Evolutionary conservation across 1,139 yeast genomes (phyloP).

Genomic region (Geotrichum phurueaensis): DNA sequence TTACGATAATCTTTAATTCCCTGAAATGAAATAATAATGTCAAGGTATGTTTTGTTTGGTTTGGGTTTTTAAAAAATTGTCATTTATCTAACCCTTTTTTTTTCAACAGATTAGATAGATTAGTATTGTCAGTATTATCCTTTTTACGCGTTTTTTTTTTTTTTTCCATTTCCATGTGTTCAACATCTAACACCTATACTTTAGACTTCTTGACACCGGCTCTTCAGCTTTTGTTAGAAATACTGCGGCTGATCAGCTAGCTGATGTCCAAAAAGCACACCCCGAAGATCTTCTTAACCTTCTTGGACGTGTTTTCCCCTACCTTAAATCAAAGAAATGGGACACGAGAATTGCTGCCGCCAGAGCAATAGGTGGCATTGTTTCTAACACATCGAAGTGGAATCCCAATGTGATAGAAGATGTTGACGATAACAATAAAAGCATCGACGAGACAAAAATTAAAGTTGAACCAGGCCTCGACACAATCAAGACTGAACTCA

Average conservation of each 20-base stretch:
- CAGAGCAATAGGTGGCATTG: slow-evolving; percentile 89
- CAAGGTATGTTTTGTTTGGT: slow-evolving; percentile 11
- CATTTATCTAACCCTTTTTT: background rate
- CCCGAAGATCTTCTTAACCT: slow-evolving; percentile 87
- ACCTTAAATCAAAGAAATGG: slow-evolving; percentile 78
- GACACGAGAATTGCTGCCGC: slow-evolving; percentile 96
- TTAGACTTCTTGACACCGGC: slow-evolving; percentile 73
- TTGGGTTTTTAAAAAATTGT: background rate
- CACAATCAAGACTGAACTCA: slow-evolving; percentile 21
- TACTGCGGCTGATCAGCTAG: slow-evolving; percentile 95
- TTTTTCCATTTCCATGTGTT: background rate
- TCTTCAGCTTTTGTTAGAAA: slow-evolving; percentile 89
- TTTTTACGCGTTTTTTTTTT: background rate
- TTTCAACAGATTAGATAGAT: slow-evolving; percentile 35
- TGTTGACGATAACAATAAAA: background rate
- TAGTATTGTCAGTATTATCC: slow-evolving; percentile 32
- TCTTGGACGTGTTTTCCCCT: slow-evolving; percentile 86
- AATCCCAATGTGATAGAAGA: slow-evolving; percentile 56
- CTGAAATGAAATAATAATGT: slow-evolving; percentile 13
- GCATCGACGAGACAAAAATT: slow-evolving; percentile 14
- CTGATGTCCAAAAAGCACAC: slow-evolving; percentile 88
- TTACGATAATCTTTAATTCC: background rate
- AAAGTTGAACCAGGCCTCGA: slow-evolving; percentile 20
- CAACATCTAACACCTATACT: slow-evolving; percentile 1
- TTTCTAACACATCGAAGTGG: slow-evolving; percentile 73